phyloP scores from a whole-genome alignment of 1,139 yeast genomes.

The Candida gigantensis region DNA sequence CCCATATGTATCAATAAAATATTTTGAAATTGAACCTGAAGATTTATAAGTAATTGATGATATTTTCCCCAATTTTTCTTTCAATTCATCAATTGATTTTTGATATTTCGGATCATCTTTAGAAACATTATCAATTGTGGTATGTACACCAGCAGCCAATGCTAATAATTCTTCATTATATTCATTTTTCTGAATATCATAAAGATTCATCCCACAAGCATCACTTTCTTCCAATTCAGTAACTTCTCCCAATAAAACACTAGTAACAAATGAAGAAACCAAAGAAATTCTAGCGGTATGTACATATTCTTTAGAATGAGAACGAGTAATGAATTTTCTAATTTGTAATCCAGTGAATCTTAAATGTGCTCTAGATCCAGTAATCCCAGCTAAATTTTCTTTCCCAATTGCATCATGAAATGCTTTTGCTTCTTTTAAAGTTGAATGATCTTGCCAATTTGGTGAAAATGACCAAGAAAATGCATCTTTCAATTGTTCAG shows the following conservation, averaged over 20 bases:
- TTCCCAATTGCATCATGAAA: slow-evolving; percentile 66
- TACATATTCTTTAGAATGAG: slow-evolving; percentile 51
- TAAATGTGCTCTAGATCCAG: slow-evolving; percentile 89
- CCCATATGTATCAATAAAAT: slow-evolving; percentile 67
- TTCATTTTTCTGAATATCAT: slow-evolving; percentile 57
- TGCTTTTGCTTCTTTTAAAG: slow-evolving; percentile 62
- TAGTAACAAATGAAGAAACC: slow-evolving; percentile 78
- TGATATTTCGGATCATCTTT: slow-evolving; percentile 20
- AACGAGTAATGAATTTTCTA: slow-evolving; percentile 62
- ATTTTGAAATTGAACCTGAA: slow-evolving; percentile 51
- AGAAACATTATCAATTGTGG: slow-evolving; percentile 32
- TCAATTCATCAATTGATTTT: slow-evolving; percentile 40
- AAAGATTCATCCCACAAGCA: slow-evolving; percentile 90
- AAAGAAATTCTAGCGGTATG: slow-evolving; percentile 65
- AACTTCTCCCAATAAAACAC: slow-evolving; percentile 65
- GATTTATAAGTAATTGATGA: slow-evolving; percentile 45
- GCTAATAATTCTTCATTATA: slow-evolving; percentile 57
- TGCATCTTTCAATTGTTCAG: slow-evolving; percentile 49
- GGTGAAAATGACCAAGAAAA: slow-evolving; percentile 73
- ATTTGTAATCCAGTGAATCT: slow-evolving; percentile 92
- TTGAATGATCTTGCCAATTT: slow-evolving; percentile 95
- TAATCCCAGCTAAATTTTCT: slow-evolving; percentile 60
- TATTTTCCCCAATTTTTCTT: slow-evolving; percentile 52
- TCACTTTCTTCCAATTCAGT: slow-evolving; percentile 77
- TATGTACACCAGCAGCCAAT: slow-evolving; percentile 53